Base-by-base conservation (phyloP, 2,329 filamentous ascomycete genomes). In the Penicillium sp. region DNA sequence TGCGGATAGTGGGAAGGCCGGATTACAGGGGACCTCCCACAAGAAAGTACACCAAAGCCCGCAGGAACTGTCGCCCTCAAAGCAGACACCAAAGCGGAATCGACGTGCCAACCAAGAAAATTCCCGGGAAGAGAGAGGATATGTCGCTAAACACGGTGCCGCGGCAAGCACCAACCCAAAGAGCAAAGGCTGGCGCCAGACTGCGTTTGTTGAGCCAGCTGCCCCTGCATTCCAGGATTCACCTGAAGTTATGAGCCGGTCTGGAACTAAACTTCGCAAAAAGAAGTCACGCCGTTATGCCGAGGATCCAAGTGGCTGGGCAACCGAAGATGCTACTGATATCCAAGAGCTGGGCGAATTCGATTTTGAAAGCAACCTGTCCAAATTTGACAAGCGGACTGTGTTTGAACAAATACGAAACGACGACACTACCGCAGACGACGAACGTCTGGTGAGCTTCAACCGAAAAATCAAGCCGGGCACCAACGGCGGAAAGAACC, bases 271-370 rank as follows among this genome's bases (percentile, higher is more conserved):
- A 53, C 78, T 78, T 29, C 79, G 80, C 61, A 78, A 76, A 55
- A 78, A 76, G 59, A 70, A 72, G 59, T 67, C 74, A 73, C 69
- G 74, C 62, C 74, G 76, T 63, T 76, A 79, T 58, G 83, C 65
- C 9, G 81, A 84, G 55, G 78, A 82, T 52, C 75, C 90, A 42
- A 95, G 91, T 70, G 93, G 91, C 4, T 97, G 93, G 92, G 92
- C 90, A 4, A 97, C 93, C 0, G 94, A 97, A 70, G 93, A 97
- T 68, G 92, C 93, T 22, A 97, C 91, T 0, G 94, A 97, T 70
- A 90, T 94, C 22, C 90, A 93, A 74, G 93, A 95, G 70, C 84
- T 94, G 80, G 90, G 89, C 11, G 94, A 97, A 59, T 97, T 97
- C 66, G 93, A 97, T 73, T 97, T 97, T 67, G 87, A 90, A 66